These are phyloP conservation scores for Hansenula anomala DNA, from an alignment of 1,139 yeast species.

Conservation along the genomic window DNA sequence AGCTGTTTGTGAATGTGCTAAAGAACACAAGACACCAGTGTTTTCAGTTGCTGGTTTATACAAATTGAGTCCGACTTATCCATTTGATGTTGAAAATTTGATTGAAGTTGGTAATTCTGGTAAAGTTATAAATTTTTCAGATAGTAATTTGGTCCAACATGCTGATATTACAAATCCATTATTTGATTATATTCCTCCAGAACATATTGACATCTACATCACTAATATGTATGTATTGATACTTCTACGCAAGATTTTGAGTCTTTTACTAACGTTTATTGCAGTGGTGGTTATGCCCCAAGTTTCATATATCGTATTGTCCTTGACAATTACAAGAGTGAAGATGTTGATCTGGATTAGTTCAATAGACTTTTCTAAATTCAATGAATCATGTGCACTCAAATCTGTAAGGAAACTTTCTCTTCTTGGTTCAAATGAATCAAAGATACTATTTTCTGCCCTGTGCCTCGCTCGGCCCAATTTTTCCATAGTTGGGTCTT, in stretches of 20 bases:
- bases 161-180: constrained; percentile 84
- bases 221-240: constrained; percentile 67
- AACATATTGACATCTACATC: constrained; percentile 87
- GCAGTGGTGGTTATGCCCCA: constrained; percentile 91
- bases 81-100: constrained; percentile 82
- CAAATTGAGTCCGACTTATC: constrained; percentile 90
- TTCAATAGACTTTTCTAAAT: neutral
- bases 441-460: constrained; percentile 17
- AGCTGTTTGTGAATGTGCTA: constrained; percentile 92
- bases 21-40: constrained; percentile 91
- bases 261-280: constrained; percentile 19
- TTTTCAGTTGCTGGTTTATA: constrained; percentile 93
- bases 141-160: constrained; percentile 41
- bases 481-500: constrained; percentile 24
- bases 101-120: constrained; percentile 95
- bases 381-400: neutral
- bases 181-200: constrained; percentile 90
- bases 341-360: constrained; percentile 57
- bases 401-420: neutral
- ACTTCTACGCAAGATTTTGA: no score
- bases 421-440: neutral
- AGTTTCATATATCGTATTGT: constrained; percentile 94
- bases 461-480: constrained; percentile 34
- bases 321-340: constrained; percentile 86
- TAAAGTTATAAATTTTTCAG: constrained; percentile 68